Percentiles rank a stretch among this genome's conserved stretches.
Conservation (phyloP, 1,284 basidiomycete genomes). For the Filobasidium uniguttulatum region DNA sequence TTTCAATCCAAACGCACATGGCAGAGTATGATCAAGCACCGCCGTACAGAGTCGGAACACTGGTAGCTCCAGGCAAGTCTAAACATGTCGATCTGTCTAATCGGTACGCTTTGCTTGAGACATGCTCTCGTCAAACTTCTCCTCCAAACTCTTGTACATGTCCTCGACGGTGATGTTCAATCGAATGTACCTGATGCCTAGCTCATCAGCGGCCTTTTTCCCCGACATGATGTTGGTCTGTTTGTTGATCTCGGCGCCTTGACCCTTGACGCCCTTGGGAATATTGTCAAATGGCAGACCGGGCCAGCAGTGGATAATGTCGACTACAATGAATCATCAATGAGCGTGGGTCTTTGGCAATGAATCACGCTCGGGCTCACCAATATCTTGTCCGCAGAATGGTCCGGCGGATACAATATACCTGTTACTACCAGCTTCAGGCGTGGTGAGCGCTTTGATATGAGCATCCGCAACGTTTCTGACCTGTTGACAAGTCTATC, state of each 20-base stretch:
- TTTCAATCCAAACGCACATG: too few relatives aligned
- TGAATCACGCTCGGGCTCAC: not conserved
- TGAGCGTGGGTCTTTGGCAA: not conserved
- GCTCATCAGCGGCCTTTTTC: slow-evolving; percentile 23
- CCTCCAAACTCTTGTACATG: slow-evolving; percentile 24
- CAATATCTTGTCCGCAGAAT: slow-evolving; percentile 24
- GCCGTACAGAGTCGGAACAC: too few relatives aligned
- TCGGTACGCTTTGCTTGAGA: slow-evolving; percentile 5
- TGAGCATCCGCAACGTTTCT: slow-evolving; percentile 45
- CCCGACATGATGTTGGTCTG: slow-evolving; percentile 20
- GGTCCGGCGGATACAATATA: slow-evolving; percentile 42
- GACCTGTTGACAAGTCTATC: slow-evolving; percentile 5
- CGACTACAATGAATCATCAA: slow-evolving; percentile 9
- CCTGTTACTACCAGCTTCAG: slow-evolving; percentile 49
- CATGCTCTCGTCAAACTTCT: slow-evolving; percentile 18
- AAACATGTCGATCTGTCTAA: too few relatives aligned
- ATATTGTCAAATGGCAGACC: slow-evolving; percentile 15
- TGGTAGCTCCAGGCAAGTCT: too few relatives aligned
- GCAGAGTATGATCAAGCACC: too few relatives aligned
- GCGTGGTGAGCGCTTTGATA: slow-evolving; percentile 43
- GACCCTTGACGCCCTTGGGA: slow-evolving; percentile 23
- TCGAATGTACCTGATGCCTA: slow-evolving; percentile 27
- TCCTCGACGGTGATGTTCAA: slow-evolving; percentile 24
- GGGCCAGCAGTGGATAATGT: slow-evolving; percentile 14
- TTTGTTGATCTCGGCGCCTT: slow-evolving; percentile 18